Percentiles rank a stretch among this genome's conserved stretches.
These are phyloP conservation scores for Nicotiana sylvestris DNA, from an alignment of 257 asterid genomes.

Conservation along the genomic window DNA sequence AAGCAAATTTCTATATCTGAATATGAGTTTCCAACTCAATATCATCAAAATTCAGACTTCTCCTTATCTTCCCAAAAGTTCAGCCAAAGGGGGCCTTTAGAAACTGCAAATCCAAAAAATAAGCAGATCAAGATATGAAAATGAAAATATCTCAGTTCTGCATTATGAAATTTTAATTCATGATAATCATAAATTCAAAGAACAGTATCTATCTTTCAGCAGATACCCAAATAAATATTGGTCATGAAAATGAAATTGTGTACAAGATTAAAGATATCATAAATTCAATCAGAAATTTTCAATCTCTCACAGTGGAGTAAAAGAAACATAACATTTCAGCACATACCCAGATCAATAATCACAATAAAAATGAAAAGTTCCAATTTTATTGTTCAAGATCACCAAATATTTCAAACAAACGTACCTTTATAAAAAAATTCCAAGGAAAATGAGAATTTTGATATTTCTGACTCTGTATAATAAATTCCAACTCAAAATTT, in stretches of 20 bases:
- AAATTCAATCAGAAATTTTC: background rate
- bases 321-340: background rate
- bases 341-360: background rate
- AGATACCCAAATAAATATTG: background rate
- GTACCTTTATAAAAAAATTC: background rate
- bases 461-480: too few relatives aligned
- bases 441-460: background rate
- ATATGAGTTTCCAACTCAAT: background rate
- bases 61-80: background rate
- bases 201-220: background rate
- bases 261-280: background rate
- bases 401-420: background rate
- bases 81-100: background rate
- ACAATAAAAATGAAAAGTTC: background rate
- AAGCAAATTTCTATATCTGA: background rate
- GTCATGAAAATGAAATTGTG: background rate
- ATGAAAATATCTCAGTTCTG: background rate
- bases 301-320: background rate
- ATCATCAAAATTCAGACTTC: background rate
- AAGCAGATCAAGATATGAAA: background rate
- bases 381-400: background rate
- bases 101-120: background rate
- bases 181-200: background rate
- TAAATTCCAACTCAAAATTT: background rate
- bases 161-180: background rate